phyloP scores from a whole-genome alignment of 164 flowering plant genomes.

The Tetrastigma voinierianum region DNA sequence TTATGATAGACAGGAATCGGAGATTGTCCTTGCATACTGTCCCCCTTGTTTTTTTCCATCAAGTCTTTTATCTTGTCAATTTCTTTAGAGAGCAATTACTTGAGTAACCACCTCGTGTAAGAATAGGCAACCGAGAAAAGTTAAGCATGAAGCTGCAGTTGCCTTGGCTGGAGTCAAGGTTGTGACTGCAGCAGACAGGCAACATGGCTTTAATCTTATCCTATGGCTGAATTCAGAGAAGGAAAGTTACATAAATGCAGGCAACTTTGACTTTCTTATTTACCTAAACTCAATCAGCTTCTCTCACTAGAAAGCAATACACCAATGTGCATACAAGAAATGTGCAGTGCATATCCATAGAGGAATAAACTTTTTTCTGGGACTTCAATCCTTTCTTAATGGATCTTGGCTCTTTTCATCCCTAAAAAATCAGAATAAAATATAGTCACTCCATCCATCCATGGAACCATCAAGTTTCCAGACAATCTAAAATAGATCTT shows the following conservation, averaged over 20 bases:
- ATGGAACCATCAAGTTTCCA: no score
- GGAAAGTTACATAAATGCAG: not conserved
- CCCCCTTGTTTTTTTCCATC: not conserved
- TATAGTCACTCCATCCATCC: no score
- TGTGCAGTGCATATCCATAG: slow-evolving; percentile 10
- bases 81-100: not conserved
- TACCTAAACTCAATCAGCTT: slow-evolving; percentile 53
- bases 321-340: no score
- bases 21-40: no score
- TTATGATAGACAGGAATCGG: no score
- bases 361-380: slow-evolving; percentile 38
- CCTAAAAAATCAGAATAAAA: no score
- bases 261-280: slow-evolving; percentile 61
- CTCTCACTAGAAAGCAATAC: no score
- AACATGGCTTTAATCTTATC: not conserved
- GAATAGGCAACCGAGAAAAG: not conserved
- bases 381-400: slow-evolving; percentile 38
- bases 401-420: slow-evolving; percentile 33
- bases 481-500: no score
- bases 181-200: not conserved
- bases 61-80: not conserved
- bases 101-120: not conserved
- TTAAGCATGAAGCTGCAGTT: not conserved
- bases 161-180: no score
- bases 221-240: not conserved